Evolutionary conservation across 768 basidiomycete species (phyloP).

Genomic region (Psilocybe sp.): DNA sequence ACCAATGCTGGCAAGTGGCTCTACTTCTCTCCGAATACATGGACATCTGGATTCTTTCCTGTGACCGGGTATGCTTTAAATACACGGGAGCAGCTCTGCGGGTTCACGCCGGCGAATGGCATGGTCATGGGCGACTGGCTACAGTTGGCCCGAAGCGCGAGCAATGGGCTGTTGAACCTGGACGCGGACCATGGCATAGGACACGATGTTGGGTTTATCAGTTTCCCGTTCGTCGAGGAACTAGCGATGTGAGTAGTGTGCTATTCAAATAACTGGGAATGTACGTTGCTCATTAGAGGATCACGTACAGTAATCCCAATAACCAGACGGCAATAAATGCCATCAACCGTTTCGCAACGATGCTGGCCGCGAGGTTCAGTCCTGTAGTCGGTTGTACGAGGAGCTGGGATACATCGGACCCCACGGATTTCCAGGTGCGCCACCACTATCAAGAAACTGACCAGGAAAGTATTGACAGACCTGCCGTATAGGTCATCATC

Average conservation of each 20-base stretch:
- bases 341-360: slow-evolving; percentile 54
- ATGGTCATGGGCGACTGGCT: slow-evolving; percentile 54
- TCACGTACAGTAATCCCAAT: slow-evolving; percentile 42
- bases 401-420: slow-evolving; percentile 62
- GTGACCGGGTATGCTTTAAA: slow-evolving; percentile 58
- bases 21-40: slow-evolving; percentile 51
- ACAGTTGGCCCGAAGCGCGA: slow-evolving; percentile 46
- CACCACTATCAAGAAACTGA: too few species aligned
- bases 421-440: slow-evolving; percentile 58
- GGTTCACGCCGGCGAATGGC: slow-evolving; percentile 32
- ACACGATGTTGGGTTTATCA: slow-evolving; percentile 72
- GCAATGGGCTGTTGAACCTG: slow-evolving; percentile 48
- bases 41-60: slow-evolving; percentile 72
- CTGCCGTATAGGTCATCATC: slow-evolving; percentile 52
- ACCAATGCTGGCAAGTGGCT: slow-evolving; percentile 45
- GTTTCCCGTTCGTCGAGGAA: slow-evolving; percentile 67
- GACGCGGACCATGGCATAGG: slow-evolving; percentile 47
- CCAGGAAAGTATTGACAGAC: not conserved
- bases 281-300: not conserved
- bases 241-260: slow-evolving; percentile 45
- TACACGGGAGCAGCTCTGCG: slow-evolving; percentile 48
- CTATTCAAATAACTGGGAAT: not conserved
- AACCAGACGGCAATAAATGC: slow-evolving; percentile 56
- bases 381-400: slow-evolving; percentile 63
- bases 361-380: slow-evolving; percentile 57